phyloP scores from a whole-genome alignment of 2,329 filamentous ascomycete species.

The Penicillium sp. region DNA sequence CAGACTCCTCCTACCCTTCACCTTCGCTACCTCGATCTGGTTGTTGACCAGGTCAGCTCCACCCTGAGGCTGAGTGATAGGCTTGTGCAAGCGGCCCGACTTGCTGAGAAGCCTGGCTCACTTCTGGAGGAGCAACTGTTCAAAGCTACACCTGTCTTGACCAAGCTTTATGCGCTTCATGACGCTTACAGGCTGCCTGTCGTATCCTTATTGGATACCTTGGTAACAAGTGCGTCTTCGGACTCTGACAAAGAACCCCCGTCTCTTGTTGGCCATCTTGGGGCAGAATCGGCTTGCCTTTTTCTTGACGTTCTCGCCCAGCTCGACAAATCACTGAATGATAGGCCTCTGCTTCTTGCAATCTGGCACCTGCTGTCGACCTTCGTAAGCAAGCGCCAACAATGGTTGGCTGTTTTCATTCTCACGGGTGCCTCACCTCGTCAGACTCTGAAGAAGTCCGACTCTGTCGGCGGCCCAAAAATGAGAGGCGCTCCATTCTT shows the following conservation, averaged over 20 bases:
- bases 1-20: slow-evolving; percentile 67
- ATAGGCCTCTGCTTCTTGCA: slow-evolving; percentile 65
- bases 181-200: slow-evolving; percentile 69
- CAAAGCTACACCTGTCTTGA: slow-evolving; percentile 75
- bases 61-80: slow-evolving; percentile 70
- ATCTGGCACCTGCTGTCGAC: slow-evolving; percentile 87
- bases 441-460: slow-evolving; percentile 64
- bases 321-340: slow-evolving; percentile 74
- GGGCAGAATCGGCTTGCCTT: slow-evolving; percentile 77
- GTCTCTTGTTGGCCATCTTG: slow-evolving; percentile 91
- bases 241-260: slow-evolving; percentile 72
- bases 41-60: slow-evolving; percentile 66
- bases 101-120: slow-evolving; percentile 65
- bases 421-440: slow-evolving; percentile 85
- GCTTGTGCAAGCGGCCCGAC: slow-evolving; percentile 71
- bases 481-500: slow-evolving; percentile 69
- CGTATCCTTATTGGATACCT: slow-evolving; percentile 70
- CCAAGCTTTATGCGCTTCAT: slow-evolving; percentile 73
- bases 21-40: slow-evolving; percentile 57
- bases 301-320: slow-evolving; percentile 79
- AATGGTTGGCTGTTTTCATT: slow-evolving; percentile 93
- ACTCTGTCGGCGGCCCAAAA: slow-evolving; percentile 53
- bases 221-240: slow-evolving; percentile 72
- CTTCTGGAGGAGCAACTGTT: slow-evolving; percentile 79
- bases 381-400: slow-evolving; percentile 85